A percentile compares a stretch with the other conserved stretches of the same genome.
These are phyloP conservation scores for Geosmithia flava DNA, from an alignment of 2,329 filamentous ascomycete genomes.

Conservation along the genomic window DNA sequence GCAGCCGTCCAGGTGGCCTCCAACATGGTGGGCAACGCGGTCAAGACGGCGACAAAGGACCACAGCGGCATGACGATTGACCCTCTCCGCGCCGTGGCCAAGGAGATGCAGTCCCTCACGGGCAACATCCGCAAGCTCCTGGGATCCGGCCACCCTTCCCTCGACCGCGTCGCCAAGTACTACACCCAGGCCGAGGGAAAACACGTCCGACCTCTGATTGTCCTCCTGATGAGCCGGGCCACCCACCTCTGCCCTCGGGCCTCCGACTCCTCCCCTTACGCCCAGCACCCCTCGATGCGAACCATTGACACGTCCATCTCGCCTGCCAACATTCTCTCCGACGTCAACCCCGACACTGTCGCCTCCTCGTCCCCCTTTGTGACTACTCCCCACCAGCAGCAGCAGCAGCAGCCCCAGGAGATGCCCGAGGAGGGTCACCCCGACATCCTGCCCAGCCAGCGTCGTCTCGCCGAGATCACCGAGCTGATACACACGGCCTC, in stretches of 20 bases:
- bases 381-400: conserved; percentile 17
- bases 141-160: conserved; percentile 83
- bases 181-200: conserved; percentile 96
- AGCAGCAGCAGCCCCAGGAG: conserved; percentile 9
- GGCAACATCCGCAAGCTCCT: conserved; percentile 90
- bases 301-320: conserved; percentile 43
- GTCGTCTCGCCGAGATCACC: conserved; percentile 88
- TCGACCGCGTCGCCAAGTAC: conserved; percentile 95
- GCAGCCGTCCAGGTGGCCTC: conserved; percentile 61
- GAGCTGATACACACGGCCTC: conserved; percentile 97
- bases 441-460: conserved; percentile 83
- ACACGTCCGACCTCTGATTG: conserved; percentile 86
- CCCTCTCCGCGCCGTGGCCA: conserved; percentile 78
- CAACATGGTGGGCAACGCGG: conserved; percentile 57
- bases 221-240: conserved; percentile 91
- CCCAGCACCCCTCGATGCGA: conserved; percentile 21
- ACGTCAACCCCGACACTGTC: conserved; percentile 60
- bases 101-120: conserved; percentile 92
- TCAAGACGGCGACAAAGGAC: conserved; percentile 47
- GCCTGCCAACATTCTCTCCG: conserved; percentile 50
- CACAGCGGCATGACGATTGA: conserved; percentile 62
- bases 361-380: background rate
- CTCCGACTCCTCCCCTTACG: background rate
- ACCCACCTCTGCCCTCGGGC: conserved; percentile 65
- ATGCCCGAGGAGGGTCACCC: conserved; percentile 27